These are phyloP conservation scores for Leccinum pellstonianum DNA, from an alignment of 768 basidiomycete genomes.

Conservation along the genomic window DNA sequence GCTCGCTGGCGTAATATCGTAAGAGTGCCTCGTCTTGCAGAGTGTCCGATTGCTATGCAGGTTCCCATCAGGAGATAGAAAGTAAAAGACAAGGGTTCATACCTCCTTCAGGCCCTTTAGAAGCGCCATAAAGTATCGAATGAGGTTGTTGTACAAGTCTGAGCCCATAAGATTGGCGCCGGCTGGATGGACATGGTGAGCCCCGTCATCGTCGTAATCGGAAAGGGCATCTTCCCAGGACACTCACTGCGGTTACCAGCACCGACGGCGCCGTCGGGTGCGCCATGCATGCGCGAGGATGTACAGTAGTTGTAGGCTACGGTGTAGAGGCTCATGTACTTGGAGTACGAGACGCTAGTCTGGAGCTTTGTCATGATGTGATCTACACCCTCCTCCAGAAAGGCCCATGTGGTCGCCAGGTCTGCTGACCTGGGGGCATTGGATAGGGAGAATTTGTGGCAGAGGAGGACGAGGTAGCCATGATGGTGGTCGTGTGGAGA, in stretches of 20 bases:
- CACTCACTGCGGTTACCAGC: constrained; percentile 59
- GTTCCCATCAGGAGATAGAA: constrained; percentile 16
- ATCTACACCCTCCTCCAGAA: constrained; percentile 77
- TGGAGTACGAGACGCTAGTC: constrained; percentile 85
- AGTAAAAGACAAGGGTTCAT: constrained; percentile 31
- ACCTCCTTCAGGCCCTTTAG: constrained; percentile 66
- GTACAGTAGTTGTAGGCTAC: constrained; percentile 99
- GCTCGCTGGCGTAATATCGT: constrained; percentile 88
- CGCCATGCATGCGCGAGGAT: constrained; percentile 72
- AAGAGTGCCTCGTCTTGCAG: constrained; percentile 86
- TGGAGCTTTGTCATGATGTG: constrained; percentile 92
- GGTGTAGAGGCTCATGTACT: constrained; percentile 86
- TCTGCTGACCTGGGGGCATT: constrained; percentile 70
- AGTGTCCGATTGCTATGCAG: constrained; percentile 64
- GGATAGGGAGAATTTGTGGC: constrained; percentile 36
- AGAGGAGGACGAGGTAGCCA: constrained; percentile 32
- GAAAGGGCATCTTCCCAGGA: constrained; percentile 22
- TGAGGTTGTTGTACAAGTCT: constrained; percentile 94
- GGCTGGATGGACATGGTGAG: constrained; percentile 41
- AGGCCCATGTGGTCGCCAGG: constrained; percentile 80
- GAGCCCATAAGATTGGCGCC: constrained; percentile 97
- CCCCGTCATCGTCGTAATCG: constrained; percentile 19
- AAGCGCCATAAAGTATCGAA: constrained; percentile 85
- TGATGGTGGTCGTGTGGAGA: constrained; percentile 33
- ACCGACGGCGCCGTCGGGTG: constrained; percentile 34